phyloP scores from a whole-genome alignment of 257 asterid species.

The Asclepias syriaca region DNA sequence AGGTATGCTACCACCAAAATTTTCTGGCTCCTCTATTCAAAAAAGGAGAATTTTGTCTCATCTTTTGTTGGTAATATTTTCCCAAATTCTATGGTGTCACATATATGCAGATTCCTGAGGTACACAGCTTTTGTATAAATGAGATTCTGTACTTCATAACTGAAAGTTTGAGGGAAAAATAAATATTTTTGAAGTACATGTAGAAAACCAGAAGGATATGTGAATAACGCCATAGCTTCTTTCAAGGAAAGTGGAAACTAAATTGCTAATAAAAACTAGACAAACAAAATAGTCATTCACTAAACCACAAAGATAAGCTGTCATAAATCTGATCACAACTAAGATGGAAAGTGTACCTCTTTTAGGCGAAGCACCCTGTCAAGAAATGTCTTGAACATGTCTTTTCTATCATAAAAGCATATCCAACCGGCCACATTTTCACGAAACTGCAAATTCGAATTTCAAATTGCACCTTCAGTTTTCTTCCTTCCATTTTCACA shows the following conservation, averaged over 20 bases:
- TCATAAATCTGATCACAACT: neutral
- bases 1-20: neutral
- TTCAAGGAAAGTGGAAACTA: neutral
- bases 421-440: conserved; percentile 98
- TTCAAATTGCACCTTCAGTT: neutral
- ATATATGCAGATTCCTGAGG: no score
- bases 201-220: neutral
- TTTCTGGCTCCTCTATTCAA: no score
- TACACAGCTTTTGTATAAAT: no score
- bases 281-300: neutral
- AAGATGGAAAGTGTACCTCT: conserved; percentile 54
- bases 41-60: no score
- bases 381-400: conserved; percentile 75
- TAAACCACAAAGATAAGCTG: neutral
- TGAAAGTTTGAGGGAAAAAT: neutral
- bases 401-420: conserved; percentile 75
- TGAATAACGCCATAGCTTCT: neutral
- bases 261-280: neutral
- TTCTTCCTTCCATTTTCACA: neutral
- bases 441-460: conserved; percentile 71
- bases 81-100: no score
- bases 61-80: no score
- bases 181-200: no score
- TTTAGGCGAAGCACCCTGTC: conserved; percentile 83
- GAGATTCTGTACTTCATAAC: no score